Conservation (phyloP, 2,329 filamentous ascomycete genomes). For the Monilinia vaccinii-corymbosi region DNA sequence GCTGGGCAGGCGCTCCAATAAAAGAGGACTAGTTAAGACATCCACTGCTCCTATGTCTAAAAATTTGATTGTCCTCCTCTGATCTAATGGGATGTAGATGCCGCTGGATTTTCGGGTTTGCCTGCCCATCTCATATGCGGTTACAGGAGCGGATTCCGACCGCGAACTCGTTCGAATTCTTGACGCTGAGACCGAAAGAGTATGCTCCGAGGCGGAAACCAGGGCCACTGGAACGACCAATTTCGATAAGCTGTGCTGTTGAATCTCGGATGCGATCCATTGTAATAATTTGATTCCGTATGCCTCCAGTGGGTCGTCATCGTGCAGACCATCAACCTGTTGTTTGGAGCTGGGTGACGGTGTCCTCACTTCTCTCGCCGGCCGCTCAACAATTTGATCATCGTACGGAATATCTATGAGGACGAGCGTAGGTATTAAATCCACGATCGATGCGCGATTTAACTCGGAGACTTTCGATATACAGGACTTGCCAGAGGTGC, state of each 20-base stretch:
- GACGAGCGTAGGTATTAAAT: constrained; percentile 45
- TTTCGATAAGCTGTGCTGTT: constrained; percentile 39
- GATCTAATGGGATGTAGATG: constrained; percentile 32
- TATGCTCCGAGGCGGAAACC: constrained; percentile 29
- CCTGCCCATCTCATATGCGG: neutral
- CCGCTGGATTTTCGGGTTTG: constrained; percentile 17
- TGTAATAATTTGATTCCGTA: constrained; percentile 40
- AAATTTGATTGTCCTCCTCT: constrained; percentile 56
- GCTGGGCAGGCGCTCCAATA: constrained; percentile 62
- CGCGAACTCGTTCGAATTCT: constrained; percentile 16
- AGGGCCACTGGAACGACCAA: constrained; percentile 40
- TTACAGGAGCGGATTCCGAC: constrained; percentile 14
- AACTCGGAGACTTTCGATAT: constrained; percentile 43
- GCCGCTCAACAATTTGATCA: constrained; percentile 28
- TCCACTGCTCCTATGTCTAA: constrained; percentile 81
- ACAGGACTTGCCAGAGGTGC: constrained; percentile 42
- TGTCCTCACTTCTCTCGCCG: constrained; percentile 28
- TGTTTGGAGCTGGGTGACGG: constrained; percentile 28
- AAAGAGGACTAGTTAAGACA: constrained; percentile 72
- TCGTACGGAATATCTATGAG: constrained; percentile 43
- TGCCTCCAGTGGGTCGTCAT: constrained; percentile 33
- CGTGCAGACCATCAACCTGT: constrained; percentile 34
- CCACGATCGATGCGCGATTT: constrained; percentile 35
- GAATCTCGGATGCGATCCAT: constrained; percentile 39
- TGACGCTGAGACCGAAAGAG: constrained; percentile 11